phyloP scores from a whole-genome alignment of 2,329 filamentous ascomycete genomes.

The Neopestalotiopsis rosae region DNA sequence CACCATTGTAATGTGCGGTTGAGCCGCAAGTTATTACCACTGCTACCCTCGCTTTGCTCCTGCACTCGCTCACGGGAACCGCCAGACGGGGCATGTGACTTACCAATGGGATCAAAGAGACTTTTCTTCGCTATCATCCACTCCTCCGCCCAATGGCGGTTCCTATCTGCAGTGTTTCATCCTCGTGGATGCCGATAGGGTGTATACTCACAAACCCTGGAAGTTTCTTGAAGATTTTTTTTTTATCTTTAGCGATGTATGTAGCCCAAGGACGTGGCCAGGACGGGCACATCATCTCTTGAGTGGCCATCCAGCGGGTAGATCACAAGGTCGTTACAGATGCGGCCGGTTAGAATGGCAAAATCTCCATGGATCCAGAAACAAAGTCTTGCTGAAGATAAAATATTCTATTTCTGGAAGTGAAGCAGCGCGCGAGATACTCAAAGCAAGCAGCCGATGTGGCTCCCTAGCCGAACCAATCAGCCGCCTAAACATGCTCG shows the following conservation, averaged over 20 bases:
- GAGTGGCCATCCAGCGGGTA: constrained; percentile 7
- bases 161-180: not conserved
- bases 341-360: constrained; percentile 14
- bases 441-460: not conserved
- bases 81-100: not conserved
- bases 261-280: not conserved
- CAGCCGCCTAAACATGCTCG: constrained; percentile 7
- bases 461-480: constrained; percentile 12
- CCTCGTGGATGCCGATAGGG: not conserved
- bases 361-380: not conserved
- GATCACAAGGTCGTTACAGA: constrained; percentile 9
- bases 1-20: not conserved
- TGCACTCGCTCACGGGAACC: not conserved
- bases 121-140: not conserved
- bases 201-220: not conserved
- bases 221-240: not conserved
- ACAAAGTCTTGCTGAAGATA: constrained; percentile 4
- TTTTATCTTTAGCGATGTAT: not conserved
- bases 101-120: not conserved
- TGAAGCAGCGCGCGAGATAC: not conserved
- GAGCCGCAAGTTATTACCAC: not conserved
- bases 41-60: not conserved
- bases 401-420: constrained; percentile 14
- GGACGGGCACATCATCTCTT: not conserved
- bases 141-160: not conserved